Evolutionary conservation across 345 rosid genomes (phyloP).

Genomic region (Capsella bursapastoris): DNA sequence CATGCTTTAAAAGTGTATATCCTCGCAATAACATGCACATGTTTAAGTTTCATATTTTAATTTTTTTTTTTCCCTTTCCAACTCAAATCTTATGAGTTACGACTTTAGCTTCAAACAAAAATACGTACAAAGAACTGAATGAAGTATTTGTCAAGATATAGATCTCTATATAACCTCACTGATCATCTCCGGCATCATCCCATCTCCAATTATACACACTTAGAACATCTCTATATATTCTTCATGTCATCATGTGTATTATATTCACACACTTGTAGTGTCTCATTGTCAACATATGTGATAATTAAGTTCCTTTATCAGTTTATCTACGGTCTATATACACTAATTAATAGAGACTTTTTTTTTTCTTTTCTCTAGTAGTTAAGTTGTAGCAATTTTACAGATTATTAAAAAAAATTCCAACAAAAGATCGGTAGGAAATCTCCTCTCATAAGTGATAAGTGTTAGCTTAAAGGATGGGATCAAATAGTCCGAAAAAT

Average conservation of each 20-base stretch:
- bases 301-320: too few relatives aligned
- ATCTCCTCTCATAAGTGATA: too few relatives aligned
- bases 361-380: too few relatives aligned
- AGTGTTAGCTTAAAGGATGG: too few relatives aligned
- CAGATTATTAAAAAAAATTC: too few relatives aligned
- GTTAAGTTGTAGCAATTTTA: too few relatives aligned
- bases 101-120: not conserved
- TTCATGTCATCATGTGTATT: not conserved
- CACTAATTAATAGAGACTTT: too few relatives aligned
- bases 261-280: not conserved
- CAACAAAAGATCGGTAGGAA: too few relatives aligned
- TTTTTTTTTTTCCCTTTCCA: not conserved
- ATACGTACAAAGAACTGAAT: too few relatives aligned
- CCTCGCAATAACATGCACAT: conserved; percentile 26
- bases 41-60: conserved; percentile 9
- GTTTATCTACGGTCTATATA: too few relatives aligned
- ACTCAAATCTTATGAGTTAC: not conserved
- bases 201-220: conserved; percentile 1
- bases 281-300: not conserved
- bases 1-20: conserved; percentile 25
- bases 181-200: not conserved
- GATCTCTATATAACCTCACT: not conserved
- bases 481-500: too few relatives aligned
- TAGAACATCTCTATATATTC: too few relatives aligned
- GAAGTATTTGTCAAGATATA: not conserved